A percentile compares a stretch with the other conserved stretches of the same genome.
phyloP scores from a whole-genome alignment of 108 stramenopile genomes.

The Pseudonitzschia multiseries region DNA sequence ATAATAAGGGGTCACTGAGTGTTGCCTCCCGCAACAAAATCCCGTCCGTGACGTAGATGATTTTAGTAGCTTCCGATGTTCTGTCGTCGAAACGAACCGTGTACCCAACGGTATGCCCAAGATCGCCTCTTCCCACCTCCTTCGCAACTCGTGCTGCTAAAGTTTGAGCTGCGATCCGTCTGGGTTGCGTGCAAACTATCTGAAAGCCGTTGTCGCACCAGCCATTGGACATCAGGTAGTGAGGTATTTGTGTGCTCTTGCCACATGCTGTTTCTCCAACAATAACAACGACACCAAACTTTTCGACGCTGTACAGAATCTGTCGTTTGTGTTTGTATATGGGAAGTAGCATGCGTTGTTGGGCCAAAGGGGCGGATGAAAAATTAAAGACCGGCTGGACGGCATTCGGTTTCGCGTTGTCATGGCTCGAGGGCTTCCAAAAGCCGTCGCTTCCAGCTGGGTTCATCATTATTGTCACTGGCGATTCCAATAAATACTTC shows the following conservation, averaged over 20 bases:
- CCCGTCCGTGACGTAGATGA: constrained; percentile 90
- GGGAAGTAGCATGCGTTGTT: constrained; percentile 69
- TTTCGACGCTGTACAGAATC: constrained; percentile 77
- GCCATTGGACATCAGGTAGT: constrained; percentile 87
- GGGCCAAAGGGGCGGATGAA: constrained; percentile 41
- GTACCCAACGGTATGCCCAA: constrained; percentile 68
- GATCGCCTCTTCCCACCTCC: constrained; percentile 50
- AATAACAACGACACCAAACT: constrained; percentile 77
- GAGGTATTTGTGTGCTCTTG: constrained; percentile 95
- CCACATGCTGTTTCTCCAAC: constrained; percentile 94
- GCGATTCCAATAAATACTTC: neutral
- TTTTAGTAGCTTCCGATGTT: constrained; percentile 58
- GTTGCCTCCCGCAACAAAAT: constrained; percentile 88
- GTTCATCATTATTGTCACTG: neutral
- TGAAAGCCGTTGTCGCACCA: constrained; percentile 74
- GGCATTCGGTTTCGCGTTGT: neutral
- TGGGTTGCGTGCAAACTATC: constrained; percentile 90
- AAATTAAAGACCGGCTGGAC: constrained; percentile 37
- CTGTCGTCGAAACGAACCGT: constrained; percentile 76
- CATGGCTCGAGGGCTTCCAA: constrained; percentile 13
- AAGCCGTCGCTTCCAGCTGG: constrained; percentile 6
- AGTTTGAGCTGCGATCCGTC: constrained; percentile 88
- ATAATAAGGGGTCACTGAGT: constrained; percentile 86
- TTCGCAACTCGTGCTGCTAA: constrained; percentile 79
- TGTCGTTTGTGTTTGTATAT: constrained; percentile 78